These are phyloP conservation scores for Pistacia atlantica DNA, from an alignment of 345 rosid species.

Conservation along the genomic window DNA sequence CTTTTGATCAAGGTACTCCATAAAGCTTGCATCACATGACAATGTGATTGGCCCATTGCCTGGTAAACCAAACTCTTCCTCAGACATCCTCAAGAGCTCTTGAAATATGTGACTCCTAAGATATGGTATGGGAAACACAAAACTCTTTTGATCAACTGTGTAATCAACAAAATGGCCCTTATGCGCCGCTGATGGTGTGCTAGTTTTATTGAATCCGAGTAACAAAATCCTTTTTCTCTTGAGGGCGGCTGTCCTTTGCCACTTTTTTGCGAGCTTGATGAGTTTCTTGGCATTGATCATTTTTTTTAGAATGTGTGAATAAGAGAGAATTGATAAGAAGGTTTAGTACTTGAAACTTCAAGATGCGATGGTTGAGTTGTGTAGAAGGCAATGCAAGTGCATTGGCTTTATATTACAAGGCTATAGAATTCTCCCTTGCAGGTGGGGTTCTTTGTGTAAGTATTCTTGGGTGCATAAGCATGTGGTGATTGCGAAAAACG, in stretches of 20 bases:
- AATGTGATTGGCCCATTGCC: no score
- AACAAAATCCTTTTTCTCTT: slow-evolving; percentile 25
- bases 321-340: background rate
- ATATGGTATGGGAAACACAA: slow-evolving; percentile 18
- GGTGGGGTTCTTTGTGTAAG: no score
- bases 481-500: no score
- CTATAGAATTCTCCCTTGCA: background rate
- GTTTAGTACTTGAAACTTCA: background rate
- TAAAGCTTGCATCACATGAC: no score
- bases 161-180: slow-evolving; percentile 40
- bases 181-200: slow-evolving; percentile 21
- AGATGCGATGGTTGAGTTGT: background rate
- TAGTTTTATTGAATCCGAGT: background rate
- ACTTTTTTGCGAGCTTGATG: slow-evolving; percentile 34
- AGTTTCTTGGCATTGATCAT: slow-evolving; percentile 33
- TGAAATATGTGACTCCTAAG: slow-evolving; percentile 27
- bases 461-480: no score
- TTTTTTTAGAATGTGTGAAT: background rate
- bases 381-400: background rate
- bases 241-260: slow-evolving; percentile 25
- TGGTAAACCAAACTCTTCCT: slow-evolving; percentile 34
- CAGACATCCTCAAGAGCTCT: slow-evolving; percentile 40
- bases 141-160: slow-evolving; percentile 25
- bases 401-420: slow-evolving; percentile 2
- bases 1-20: background rate